Evolutionary conservation across 371 early-diverging fungal species (phyloP).

Genomic region (Mucor lusitanicus): DNA sequence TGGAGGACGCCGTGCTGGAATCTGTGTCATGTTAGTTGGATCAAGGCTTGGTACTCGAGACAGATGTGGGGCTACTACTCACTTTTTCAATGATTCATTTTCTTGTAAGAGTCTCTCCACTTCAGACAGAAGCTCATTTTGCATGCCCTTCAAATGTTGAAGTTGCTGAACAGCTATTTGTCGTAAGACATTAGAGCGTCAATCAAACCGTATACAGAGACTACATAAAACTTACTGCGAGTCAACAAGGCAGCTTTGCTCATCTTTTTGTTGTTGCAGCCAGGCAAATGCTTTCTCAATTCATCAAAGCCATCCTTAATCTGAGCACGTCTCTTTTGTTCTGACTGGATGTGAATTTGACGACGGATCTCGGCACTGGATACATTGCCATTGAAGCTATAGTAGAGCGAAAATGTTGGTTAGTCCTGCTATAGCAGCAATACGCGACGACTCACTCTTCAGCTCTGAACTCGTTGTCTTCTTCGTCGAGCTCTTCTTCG

Average conservation of each 20-base stretch:
- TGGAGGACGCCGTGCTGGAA: slow-evolving; percentile 54
- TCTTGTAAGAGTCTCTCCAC: slow-evolving; percentile 51
- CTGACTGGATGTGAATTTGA: slow-evolving; percentile 58
- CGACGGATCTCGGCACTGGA: slow-evolving; percentile 46
- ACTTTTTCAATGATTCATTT: slow-evolving; percentile 54
- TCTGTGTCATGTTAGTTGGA: slow-evolving; percentile 13
- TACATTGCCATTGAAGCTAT: slow-evolving; percentile 3
- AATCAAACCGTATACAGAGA: neutral
- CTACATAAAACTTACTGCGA: slow-evolving; percentile 39
- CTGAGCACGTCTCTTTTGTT: slow-evolving; percentile 55
- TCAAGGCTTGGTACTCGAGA: neutral
- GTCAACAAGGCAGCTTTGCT: slow-evolving; percentile 58
- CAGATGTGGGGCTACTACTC: slow-evolving; percentile 17
- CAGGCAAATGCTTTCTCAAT: slow-evolving; percentile 52
- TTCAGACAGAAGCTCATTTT: slow-evolving; percentile 46
- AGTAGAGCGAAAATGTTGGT: neutral
- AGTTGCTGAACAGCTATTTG: slow-evolving; percentile 50
- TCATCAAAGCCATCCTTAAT: slow-evolving; percentile 59
- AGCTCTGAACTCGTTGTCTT: slow-evolving; percentile 19
- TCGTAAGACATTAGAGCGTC: neutral
- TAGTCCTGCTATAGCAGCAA: neutral
- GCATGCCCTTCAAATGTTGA: slow-evolving; percentile 51
- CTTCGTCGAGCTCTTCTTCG: slow-evolving; percentile 35
- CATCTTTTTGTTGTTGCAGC: slow-evolving; percentile 58
- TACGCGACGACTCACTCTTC: slow-evolving; percentile 22